These are phyloP conservation scores for Phaffomyces antillensis DNA, from an alignment of 805 yeast species.

Conservation along the genomic window DNA sequence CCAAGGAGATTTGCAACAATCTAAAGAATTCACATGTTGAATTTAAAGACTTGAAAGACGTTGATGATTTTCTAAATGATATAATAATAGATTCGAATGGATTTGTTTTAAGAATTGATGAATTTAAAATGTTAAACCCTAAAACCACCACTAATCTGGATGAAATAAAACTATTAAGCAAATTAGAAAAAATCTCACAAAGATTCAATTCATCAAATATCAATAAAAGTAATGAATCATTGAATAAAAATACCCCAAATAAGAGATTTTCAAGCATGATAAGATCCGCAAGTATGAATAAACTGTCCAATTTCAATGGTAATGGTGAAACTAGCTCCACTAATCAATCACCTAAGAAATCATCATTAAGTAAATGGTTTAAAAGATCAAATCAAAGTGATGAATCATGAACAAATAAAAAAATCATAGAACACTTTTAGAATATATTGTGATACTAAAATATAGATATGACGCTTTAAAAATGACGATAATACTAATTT, in stretches of 20 bases:
- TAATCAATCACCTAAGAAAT: conserved; percentile 1
- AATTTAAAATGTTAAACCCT: too few relatives aligned
- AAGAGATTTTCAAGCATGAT: conserved; percentile 16
- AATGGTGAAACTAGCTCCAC: neutral
- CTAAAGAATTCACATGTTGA: too few relatives aligned
- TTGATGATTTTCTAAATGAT: conserved; percentile 3
- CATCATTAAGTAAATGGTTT: conserved; percentile 7
- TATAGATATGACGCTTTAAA: too few relatives aligned
- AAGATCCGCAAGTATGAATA: conserved; percentile 24
- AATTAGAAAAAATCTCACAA: neutral
- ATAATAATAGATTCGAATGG: conserved; percentile 12
- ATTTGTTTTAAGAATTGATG: too few relatives aligned
- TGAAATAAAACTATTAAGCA: too few relatives aligned
- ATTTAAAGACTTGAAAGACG: neutral
- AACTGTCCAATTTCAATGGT: conserved; percentile 13
- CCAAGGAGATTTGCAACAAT: too few relatives aligned
- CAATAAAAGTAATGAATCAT: neutral
- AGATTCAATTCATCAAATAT: conserved; percentile 3
- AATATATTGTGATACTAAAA: too few relatives aligned
- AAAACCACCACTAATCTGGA: too few relatives aligned
- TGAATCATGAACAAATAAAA: too few relatives aligned
- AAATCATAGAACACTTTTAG: too few relatives aligned
- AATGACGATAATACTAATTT: too few relatives aligned
- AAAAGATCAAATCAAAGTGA: neutral
- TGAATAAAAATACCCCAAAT: conserved; percentile 15